A percentile compares a stretch with the other conserved stretches of the same genome.
Conservation (phyloP, 306 rosid genomes). For the Prosopis cineraria region DNA sequence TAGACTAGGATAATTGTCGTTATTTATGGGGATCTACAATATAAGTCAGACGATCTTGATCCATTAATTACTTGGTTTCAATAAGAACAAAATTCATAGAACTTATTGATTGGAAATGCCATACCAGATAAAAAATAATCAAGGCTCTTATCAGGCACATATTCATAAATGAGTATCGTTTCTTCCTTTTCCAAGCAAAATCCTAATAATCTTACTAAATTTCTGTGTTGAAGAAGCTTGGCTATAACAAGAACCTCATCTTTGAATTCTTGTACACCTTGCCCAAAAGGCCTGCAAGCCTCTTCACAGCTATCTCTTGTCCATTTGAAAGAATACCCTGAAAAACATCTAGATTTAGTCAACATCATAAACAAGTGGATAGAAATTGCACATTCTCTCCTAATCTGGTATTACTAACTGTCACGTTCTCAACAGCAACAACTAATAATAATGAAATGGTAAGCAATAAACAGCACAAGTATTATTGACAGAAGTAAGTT, state of each 20-base stretch:
- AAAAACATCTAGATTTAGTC: neutral
- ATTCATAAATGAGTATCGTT: constrained; percentile 61
- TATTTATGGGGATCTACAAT: constrained; percentile 30
- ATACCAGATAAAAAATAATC: constrained; percentile 54
- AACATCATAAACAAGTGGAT: neutral
- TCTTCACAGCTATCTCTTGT: constrained; percentile 66
- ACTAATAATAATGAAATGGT: too few relatives aligned
- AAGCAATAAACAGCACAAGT: too few relatives aligned
- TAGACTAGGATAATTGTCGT: constrained; percentile 32
- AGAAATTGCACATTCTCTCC: neutral
- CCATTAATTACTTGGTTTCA: neutral
- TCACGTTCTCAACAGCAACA: too few relatives aligned
- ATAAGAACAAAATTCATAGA: constrained; percentile 2
- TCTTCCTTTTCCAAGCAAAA: constrained; percentile 62
- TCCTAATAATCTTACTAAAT: constrained; percentile 57
- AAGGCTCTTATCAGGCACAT: constrained; percentile 55
- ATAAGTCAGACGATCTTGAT: neutral
- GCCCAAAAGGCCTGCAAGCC: constrained; percentile 52
- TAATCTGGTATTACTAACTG: too few relatives aligned
- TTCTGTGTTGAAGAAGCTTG: constrained; percentile 64
- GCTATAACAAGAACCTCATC: constrained; percentile 62
- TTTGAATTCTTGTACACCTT: constrained; percentile 58
- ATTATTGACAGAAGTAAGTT: too few relatives aligned
- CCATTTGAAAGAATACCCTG: constrained; percentile 56
- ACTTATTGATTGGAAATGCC: neutral